Conservation (phyloP, 2,329 filamentous ascomycete genomes). For the Stachybotrys elegans region DNA sequence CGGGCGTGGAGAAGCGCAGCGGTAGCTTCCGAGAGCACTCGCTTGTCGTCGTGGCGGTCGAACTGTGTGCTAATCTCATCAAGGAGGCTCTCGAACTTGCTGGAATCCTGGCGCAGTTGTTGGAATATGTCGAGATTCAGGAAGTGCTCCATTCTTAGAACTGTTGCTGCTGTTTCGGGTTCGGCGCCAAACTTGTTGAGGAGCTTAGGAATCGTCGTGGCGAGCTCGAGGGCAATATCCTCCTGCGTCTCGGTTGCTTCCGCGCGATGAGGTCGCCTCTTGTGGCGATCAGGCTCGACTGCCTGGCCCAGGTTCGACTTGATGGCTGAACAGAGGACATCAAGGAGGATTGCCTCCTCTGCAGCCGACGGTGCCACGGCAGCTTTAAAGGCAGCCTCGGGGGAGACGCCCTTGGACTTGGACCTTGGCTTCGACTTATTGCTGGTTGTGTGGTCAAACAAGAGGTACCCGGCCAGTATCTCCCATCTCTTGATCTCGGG, state of each 20-base stretch:
- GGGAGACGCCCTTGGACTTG: constrained; percentile 44
- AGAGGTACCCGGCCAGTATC: constrained; percentile 77
- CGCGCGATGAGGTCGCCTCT: constrained; percentile 52
- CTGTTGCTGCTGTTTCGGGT: constrained; percentile 77
- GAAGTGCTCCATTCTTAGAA: constrained; percentile 79
- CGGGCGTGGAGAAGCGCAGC: constrained; percentile 79
- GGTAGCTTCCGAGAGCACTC: constrained; percentile 78
- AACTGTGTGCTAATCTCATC: constrained; percentile 95
- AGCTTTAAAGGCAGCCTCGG: constrained; percentile 61
- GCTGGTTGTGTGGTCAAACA: constrained; percentile 81
- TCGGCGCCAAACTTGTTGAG: constrained; percentile 92
- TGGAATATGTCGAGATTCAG: constrained; percentile 85
- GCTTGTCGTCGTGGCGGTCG: constrained; percentile 81
- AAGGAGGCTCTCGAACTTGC: constrained; percentile 72
- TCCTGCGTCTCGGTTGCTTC: constrained; percentile 71
- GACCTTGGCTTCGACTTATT: constrained; percentile 46
- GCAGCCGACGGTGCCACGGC: constrained; percentile 67
- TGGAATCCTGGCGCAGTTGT: constrained; percentile 80
- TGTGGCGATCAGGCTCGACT: constrained; percentile 58
- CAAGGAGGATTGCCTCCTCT: constrained; percentile 81
- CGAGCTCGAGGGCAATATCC: constrained; percentile 71
- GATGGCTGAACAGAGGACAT: constrained; percentile 79
- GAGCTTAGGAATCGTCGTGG: constrained; percentile 73
- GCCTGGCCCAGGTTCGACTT: constrained; percentile 65
- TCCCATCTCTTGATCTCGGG: constrained; percentile 83